Conservation (phyloP, 1,139 yeast species). For the Diutina scorzettiae region DNA sequence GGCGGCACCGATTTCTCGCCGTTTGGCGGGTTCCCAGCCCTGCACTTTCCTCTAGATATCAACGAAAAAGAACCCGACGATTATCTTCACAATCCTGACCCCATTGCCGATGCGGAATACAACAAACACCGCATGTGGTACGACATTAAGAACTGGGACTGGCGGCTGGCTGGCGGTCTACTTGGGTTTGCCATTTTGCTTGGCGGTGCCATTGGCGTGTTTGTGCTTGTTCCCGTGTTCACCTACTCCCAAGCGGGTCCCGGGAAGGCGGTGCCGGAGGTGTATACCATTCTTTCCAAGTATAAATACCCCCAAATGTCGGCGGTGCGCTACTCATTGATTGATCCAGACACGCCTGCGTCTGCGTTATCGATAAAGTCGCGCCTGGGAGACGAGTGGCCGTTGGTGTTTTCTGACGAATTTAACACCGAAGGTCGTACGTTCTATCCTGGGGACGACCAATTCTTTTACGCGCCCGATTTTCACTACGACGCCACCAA, state of each 20-base stretch:
- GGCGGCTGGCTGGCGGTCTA: conserved; percentile 44
- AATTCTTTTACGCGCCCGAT: conserved; percentile 6
- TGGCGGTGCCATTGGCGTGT: conserved; percentile 50
- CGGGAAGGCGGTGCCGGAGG: conserved; percentile 9
- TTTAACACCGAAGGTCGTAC: conserved; percentile 5
- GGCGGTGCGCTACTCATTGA: not conserved
- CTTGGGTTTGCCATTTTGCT: conserved; percentile 45
- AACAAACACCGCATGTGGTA: conserved; percentile 50
- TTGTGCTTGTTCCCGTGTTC: conserved; percentile 61
- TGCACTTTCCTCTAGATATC: conserved; percentile 71
- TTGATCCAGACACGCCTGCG: conserved; percentile 6
- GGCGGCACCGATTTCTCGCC: conserved; percentile 24
- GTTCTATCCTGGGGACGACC: conserved; percentile 4
- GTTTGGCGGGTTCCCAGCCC: conserved; percentile 90
- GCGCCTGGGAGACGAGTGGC: not conserved
- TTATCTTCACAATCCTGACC: conserved; percentile 86
- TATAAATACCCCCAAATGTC: not conserved
- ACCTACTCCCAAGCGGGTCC: conserved; percentile 57
- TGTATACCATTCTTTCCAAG: not conserved
- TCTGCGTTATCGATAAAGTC: not conserved
- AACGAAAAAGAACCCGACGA: conserved; percentile 92
- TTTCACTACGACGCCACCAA: conserved; percentile 5
- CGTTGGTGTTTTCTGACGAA: conserved; percentile 3
- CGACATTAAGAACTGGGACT: conserved; percentile 52
- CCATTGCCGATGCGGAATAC: conserved; percentile 71